These are phyloP conservation scores for Perkinsus marinus DNA, from an alignment of 169 alveolate species.

Conservation along the genomic window DNA sequence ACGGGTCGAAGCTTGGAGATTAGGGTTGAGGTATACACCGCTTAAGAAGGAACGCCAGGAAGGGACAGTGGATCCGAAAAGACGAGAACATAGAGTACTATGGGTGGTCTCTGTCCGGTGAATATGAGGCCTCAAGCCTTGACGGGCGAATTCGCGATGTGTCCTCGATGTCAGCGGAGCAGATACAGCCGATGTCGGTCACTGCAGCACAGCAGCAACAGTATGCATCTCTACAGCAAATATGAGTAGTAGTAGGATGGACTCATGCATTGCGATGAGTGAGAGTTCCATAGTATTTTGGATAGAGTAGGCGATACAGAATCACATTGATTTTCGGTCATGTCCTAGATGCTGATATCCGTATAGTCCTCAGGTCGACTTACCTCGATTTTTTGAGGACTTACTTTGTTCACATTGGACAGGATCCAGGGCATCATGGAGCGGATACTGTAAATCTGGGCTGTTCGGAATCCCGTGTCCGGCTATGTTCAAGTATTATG, in stretches of 20 bases:
- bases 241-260: neutral
- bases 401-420: constrained; percentile 48
- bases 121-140: too few species aligned
- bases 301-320: too few species aligned
- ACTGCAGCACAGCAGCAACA: neutral
- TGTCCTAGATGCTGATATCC: too few species aligned
- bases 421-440: constrained; percentile 63
- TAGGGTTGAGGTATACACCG: neutral
- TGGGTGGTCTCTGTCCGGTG: too few species aligned
- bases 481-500: constrained; percentile 69
- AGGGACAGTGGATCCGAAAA: neutral
- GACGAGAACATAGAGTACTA: neutral
- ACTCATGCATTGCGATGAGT: too few species aligned
- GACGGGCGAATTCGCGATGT: neutral
- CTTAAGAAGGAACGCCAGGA: neutral
- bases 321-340: too few species aligned
- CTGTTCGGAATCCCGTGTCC: constrained; percentile 81
- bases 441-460: constrained; percentile 73
- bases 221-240: neutral
- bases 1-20: neutral
- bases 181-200: neutral
- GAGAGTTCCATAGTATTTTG: too few species aligned
- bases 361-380: constrained; percentile 44
- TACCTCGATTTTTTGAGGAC: constrained; percentile 67
- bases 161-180: neutral